Evolutionary conservation across 305 asterid genomes (phyloP).

Genomic region (Fraxinus baroniana): DNA sequence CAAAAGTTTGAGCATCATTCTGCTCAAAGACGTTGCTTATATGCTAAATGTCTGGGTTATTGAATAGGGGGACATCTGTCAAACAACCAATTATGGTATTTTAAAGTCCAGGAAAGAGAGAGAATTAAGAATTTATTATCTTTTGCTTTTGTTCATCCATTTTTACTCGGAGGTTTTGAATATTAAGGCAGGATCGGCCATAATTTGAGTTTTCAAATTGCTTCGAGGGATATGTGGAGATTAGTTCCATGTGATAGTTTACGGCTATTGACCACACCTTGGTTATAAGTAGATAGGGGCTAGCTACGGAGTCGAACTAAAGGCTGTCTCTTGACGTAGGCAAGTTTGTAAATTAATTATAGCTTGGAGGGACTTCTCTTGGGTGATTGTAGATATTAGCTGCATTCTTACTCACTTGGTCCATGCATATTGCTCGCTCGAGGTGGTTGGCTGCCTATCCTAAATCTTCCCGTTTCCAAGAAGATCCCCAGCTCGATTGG

Average conservation of each 20-base stretch:
- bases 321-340: background rate
- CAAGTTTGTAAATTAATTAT: background rate
- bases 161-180: background rate
- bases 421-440: background rate
- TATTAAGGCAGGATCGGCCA: background rate
- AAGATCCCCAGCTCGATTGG: background rate
- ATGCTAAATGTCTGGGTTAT: constrained; percentile 27
- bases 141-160: background rate
- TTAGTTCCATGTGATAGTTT: background rate
- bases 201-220: background rate
- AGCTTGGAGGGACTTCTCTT: background rate
- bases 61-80: constrained; percentile 11
- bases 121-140: constrained; percentile 18
- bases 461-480: background rate
- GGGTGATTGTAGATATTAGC: background rate
- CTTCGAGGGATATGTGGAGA: background rate
- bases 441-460: background rate
- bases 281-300: background rate
- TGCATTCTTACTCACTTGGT: background rate
- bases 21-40: constrained; percentile 26
- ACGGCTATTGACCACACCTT: background rate
- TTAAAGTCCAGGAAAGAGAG: constrained; percentile 4
- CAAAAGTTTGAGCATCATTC: constrained; percentile 29
- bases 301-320: background rate
- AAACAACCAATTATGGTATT: constrained; percentile 12